A percentile compares a stretch with the other conserved stretches of the same genome.
phyloP scores from a whole-genome alignment of 176 grass and related monocot genomes.

The Aegilops longissima region DNA sequence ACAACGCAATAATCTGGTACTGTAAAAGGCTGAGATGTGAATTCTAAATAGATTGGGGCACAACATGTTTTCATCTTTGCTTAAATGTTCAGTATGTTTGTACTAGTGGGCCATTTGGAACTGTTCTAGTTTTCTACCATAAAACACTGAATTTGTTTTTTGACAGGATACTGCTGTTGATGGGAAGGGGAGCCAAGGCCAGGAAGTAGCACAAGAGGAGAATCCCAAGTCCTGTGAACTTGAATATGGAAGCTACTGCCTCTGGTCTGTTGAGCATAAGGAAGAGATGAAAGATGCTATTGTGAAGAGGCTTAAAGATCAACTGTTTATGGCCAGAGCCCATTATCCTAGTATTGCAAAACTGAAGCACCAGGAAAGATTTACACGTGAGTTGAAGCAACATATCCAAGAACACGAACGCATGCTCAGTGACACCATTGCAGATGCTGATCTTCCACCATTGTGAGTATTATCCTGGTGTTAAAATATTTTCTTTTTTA shows the following conservation, averaged over 20 bases:
- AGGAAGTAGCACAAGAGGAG: conserved; percentile 30
- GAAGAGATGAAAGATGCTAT: conserved; percentile 65
- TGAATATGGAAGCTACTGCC: conserved; percentile 82
- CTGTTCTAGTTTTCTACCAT: neutral
- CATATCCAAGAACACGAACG: conserved; percentile 88
- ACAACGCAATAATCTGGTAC: neutral
- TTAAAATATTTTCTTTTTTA: neutral
- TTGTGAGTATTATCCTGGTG: conserved; percentile 21
- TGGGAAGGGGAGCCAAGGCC: conserved; percentile 9
- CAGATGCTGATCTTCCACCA: conserved; percentile 68
- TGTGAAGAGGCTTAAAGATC: conserved; percentile 76
- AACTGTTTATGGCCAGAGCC: conserved; percentile 80
- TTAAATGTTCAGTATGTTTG: neutral
- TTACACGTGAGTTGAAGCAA: conserved; percentile 69
- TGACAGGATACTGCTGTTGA: conserved; percentile 14
- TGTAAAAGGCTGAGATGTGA: neutral
- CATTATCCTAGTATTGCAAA: conserved; percentile 87
- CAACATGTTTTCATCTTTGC: neutral
- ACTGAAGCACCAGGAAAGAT: conserved; percentile 52
- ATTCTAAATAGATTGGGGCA: neutral
- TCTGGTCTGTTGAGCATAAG: conserved; percentile 81
- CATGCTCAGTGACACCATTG: conserved; percentile 71
- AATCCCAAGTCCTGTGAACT: conserved; percentile 57
- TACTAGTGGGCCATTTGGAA: neutral
- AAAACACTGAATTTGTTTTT: conserved; percentile 4